These are phyloP conservation scores for Ogataea hybrid DNA, from an alignment of 1,139 yeast genomes.

Conservation along the genomic window DNA sequence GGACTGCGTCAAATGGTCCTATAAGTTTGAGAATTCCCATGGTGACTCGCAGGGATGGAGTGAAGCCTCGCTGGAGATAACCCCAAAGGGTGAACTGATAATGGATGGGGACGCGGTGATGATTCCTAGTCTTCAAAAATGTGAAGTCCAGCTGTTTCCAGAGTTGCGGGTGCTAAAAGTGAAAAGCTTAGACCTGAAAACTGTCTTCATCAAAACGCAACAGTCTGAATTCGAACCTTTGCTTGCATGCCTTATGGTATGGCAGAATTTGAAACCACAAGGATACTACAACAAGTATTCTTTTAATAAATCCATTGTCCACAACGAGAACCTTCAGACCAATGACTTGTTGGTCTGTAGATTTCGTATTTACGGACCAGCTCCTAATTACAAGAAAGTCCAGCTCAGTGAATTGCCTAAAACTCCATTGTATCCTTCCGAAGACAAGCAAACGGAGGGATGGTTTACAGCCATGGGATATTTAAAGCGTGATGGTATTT, in stretches of 20 bases:
- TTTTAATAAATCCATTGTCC: conserved; percentile 41
- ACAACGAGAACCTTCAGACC: conserved; percentile 30
- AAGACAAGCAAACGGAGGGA: conserved; percentile 38
- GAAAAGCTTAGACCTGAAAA: conserved; percentile 37
- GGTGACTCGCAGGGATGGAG: conserved; percentile 19
- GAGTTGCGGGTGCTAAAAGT: conserved; percentile 36
- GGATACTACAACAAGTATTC: conserved; percentile 62
- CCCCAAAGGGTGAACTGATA: conserved; percentile 24
- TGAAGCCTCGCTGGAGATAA: conserved; percentile 21
- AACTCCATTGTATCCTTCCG: conserved; percentile 41
- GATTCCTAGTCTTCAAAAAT: conserved; percentile 37
- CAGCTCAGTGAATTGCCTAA: conserved; percentile 41
- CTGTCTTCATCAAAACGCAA: conserved; percentile 40
- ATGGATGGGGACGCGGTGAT: conserved; percentile 26
- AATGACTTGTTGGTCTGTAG: conserved; percentile 54
- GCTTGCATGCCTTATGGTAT: conserved; percentile 52
- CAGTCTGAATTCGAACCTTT: conserved; percentile 36
- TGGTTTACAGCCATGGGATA: conserved; percentile 83
- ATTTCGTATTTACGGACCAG: conserved; percentile 62
- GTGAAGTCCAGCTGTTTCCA: conserved; percentile 31
- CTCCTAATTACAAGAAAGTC: conserved; percentile 38
- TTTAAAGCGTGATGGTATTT: conserved; percentile 60
- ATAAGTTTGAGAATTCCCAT: conserved; percentile 6
- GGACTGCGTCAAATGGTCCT: conserved; percentile 18
- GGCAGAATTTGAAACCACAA: conserved; percentile 61